Evolutionary conservation across 371 early-diverging fungal species (phyloP), one percentile per base, ranked within the genome.

Genomic region (Lichtheimia ornata): DNA sequence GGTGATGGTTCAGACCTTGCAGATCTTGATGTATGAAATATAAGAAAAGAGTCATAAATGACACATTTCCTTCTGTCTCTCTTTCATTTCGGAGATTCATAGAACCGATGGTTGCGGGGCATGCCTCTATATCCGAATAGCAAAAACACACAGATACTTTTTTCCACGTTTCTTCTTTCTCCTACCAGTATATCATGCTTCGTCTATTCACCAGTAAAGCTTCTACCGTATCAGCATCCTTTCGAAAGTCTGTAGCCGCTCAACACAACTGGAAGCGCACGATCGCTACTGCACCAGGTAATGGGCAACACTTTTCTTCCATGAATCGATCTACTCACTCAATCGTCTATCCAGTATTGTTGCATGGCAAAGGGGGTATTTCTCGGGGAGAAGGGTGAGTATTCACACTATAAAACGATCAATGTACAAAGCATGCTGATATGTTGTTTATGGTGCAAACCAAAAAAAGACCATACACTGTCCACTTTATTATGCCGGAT

Each of bases 401-500:
- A 22, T 22, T 35, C 13, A 27, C 15, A 45, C 0, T 15, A 58
- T 9, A 28, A 11, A 20, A 9, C n/a, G 15, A 27, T 30, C 15
- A 2, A 50, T 27, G 17, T 47, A 41, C 15, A 17, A 5, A 18
- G 57, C 18, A 40, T 15, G 9, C 7, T 54, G 18, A 20, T 17
- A n/a, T 15, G 20, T n/a, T 35, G 35, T 53, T 45, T 58, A 44
- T n/a, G n/a, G n/a, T n/a, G n/a, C n/a, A n/a, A n/a, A n/a, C 20
- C 1, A 4, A 28, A 6, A 35, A 24, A 62, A 78, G 79, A 22
- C 79, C 79, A 30, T 81, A 76, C 27, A 84, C 81, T 4, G 86
- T 89, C 41, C 76, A 85, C 47, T 87, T 89, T 67, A 70, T 85
- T 53, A 86, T 79, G 18, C 77, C 86, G 9, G 93, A 96, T 58